Base-by-base conservation (phyloP, 495 filamentous ascomycete genomes). In the Friedmanniomyces simplex region DNA sequence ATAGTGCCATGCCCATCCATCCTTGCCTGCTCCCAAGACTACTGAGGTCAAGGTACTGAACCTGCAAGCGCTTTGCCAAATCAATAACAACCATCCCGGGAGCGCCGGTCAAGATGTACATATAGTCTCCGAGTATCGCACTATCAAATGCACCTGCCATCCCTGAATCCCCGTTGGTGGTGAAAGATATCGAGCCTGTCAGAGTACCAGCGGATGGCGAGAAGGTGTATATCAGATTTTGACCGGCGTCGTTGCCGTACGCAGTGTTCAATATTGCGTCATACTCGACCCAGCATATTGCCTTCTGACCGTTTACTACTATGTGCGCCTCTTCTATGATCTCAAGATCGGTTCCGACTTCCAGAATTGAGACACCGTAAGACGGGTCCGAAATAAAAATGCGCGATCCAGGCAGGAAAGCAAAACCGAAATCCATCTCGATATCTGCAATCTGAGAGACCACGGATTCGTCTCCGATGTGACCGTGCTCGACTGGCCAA, bases 231-330 rank as follows among this genome's bases (percentile, higher is more conserved):
- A 55, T 28, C 5, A n/a, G 7, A n/a, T 56, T 7, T 8, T 21
- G 56, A 13, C 52, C 56, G 18, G 56, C 56, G 28, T 59, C 56
- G 20, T 41, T 41, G 51, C 16, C 36, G 39, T 59, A 59, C 4
- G 20, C 52, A 18, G 50, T 45, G 14, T 54, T 22, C 12, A 41
- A 25, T 13, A 20, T 12, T 28, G 32, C 7, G 28, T 52, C 50
- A 28, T 56, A 56, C 8, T 6, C 52, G 5, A 32, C 20, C 56
- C 56, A 59, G 36, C 56, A 59, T 8, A 48, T 18, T 4, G 56
- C 56, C 20, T 10, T 30, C 42, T 59, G 30, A 13, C 24, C 26
- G 11, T 30, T 5, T 13, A 56, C 20, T 3, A 30, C 36, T 8
- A 24, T 56, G 55, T 56, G 30, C 12, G n/a, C 36, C 32, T 5